phyloP scores from a whole-genome alignment of 306 rosid species.

The Ziziphus jujuba region DNA sequence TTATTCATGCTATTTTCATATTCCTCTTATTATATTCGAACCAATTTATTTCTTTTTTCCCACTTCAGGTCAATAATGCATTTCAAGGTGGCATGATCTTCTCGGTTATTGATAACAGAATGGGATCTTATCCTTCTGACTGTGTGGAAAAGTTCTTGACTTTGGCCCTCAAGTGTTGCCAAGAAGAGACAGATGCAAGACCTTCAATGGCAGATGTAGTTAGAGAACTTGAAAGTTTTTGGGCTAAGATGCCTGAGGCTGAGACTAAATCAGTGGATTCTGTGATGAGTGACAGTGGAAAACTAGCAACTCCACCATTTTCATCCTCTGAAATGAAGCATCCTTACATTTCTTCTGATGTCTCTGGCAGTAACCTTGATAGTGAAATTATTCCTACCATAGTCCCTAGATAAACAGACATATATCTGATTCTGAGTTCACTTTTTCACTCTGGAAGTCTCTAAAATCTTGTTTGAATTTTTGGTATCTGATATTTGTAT shows the following conservation, averaged over 20 bases:
- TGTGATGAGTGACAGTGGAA: constrained; percentile 34
- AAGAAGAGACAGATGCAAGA: constrained; percentile 70
- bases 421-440: neutral
- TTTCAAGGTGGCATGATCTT: constrained; percentile 65
- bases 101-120: constrained; percentile 61
- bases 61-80: constrained; percentile 55
- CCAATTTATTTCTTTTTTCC: neutral
- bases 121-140: constrained; percentile 87
- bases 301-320: constrained; percentile 45
- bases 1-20: neutral
- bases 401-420: constrained; percentile 67
- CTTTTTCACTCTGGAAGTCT: too few species aligned
- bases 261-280: constrained; percentile 39
- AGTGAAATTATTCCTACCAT: constrained; percentile 82
- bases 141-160: constrained; percentile 60
- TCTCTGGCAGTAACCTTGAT: constrained; percentile 78
- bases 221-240: constrained; percentile 74
- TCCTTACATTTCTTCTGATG: constrained; percentile 58
- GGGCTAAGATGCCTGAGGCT: constrained; percentile 60
- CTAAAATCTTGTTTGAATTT: neutral
- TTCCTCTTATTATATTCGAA: neutral
- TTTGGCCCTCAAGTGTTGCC: constrained; percentile 72
- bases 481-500: neutral
- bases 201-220: constrained; percentile 85
- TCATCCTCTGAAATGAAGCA: constrained; percentile 49